phyloP scores from a whole-genome alignment of 768 basidiomycete genomes.

The Suillus lakei region DNA sequence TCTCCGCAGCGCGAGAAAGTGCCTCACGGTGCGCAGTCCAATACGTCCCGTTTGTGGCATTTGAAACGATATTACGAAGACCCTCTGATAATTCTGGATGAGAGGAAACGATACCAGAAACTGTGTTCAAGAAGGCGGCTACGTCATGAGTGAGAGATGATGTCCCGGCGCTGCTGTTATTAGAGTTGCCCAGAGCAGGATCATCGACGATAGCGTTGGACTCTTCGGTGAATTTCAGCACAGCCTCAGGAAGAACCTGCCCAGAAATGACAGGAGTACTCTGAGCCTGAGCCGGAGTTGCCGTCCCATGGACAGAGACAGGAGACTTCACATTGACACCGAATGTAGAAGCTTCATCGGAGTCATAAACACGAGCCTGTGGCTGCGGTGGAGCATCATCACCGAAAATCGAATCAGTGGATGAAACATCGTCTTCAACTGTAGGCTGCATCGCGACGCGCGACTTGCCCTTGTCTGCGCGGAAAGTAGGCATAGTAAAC shows the following conservation, averaged over 20 bases:
- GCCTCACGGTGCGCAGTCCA: conserved; percentile 68
- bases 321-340: conserved; percentile 20
- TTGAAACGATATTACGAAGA: conserved; percentile 64
- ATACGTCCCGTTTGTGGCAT: conserved; percentile 68
- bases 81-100: conserved; percentile 78
- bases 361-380: conserved; percentile 63
- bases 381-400: conserved; percentile 55
- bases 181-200: conserved; percentile 49
- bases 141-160: conserved; percentile 68
- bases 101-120: conserved; percentile 58
- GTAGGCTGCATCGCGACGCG: conserved; percentile 25
- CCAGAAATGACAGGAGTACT: conserved; percentile 45
- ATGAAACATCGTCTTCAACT: conserved; percentile 41
- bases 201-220: conserved; percentile 37
- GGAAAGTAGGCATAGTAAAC: conserved; percentile 17
- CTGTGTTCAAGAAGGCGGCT: conserved; percentile 58
- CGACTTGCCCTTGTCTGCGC: conserved; percentile 54
- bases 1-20: conserved; percentile 60
- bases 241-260: conserved; percentile 24
- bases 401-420: conserved; percentile 46
- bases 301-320: conserved; percentile 22
- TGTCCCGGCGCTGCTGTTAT: conserved; percentile 25
- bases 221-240: conserved; percentile 15
- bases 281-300: conserved; percentile 40
- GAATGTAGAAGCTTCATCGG: conserved; percentile 28